These are phyloP conservation scores for Psilocybe sp. DNA, from an alignment of 768 basidiomycete genomes.

Conservation along the genomic window DNA sequence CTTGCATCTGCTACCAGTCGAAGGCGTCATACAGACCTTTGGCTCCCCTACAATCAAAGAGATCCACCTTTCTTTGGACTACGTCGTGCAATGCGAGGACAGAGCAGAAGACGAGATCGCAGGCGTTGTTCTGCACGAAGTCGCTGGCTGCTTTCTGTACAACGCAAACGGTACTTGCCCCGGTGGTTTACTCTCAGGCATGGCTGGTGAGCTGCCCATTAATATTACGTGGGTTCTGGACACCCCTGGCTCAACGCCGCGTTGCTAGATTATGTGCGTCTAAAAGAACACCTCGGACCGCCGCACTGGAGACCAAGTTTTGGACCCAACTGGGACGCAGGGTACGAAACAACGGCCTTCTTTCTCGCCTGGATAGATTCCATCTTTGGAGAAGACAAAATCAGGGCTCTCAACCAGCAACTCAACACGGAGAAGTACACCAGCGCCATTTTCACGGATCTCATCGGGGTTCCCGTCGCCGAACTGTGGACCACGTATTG, in stretches of 20 bases:
- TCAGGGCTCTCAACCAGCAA: neutral
- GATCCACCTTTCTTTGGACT: slow-evolving; percentile 65
- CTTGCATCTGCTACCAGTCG: slow-evolving; percentile 62
- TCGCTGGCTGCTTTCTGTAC: slow-evolving; percentile 77
- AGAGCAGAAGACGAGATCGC: slow-evolving; percentile 55
- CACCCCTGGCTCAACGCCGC: neutral
- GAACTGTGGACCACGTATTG: slow-evolving; percentile 17
- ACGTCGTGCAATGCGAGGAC: slow-evolving; percentile 42
- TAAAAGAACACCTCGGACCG: slow-evolving; percentile 6
- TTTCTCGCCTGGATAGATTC: slow-evolving; percentile 9
- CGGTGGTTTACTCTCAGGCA: slow-evolving; percentile 70
- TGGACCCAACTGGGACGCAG: slow-evolving; percentile 2
- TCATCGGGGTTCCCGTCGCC: slow-evolving; percentile 11
- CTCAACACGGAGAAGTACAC: neutral
- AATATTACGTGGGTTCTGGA: slow-evolving; percentile 20
- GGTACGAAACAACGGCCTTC: slow-evolving; percentile 10
- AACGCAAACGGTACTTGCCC: slow-evolving; percentile 58
- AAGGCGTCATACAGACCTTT: slow-evolving; percentile 65
- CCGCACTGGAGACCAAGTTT: slow-evolving; percentile 6
- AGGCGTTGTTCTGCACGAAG: slow-evolving; percentile 70
- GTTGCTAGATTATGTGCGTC: slow-evolving; percentile 9
- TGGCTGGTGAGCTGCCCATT: slow-evolving; percentile 54
- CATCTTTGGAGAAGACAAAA: slow-evolving; percentile 2
- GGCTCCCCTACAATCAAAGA: slow-evolving; percentile 59
- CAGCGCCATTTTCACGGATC: neutral